phyloP scores from a whole-genome alignment of 2,329 filamentous ascomycete species.

The Dactylonectria macrodidyma region DNA sequence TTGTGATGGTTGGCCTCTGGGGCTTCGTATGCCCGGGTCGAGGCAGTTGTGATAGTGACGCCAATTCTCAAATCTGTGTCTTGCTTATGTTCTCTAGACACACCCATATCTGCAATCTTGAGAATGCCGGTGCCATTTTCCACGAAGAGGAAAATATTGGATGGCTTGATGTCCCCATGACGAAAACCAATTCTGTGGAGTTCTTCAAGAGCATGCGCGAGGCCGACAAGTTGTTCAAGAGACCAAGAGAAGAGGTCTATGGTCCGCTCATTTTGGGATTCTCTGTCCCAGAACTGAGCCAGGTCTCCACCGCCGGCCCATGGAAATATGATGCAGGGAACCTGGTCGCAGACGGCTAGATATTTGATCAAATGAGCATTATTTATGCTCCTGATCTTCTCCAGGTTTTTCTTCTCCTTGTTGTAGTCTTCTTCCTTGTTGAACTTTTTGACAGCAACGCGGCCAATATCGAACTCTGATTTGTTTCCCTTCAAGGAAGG shows the following conservation, averaged over 20 bases:
- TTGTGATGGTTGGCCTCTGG: slow-evolving; percentile 11
- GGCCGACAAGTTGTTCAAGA: slow-evolving; percentile 12
- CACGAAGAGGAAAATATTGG: slow-evolving; percentile 30
- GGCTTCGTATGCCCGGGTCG: slow-evolving; percentile 3
- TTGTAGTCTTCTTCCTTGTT: slow-evolving; percentile 7
- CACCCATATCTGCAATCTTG: slow-evolving; percentile 34
- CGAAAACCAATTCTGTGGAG: slow-evolving; percentile 25
- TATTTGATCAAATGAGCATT: slow-evolving; percentile 18
- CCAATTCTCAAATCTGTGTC: slow-evolving; percentile 1
- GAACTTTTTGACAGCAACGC: slow-evolving; percentile 18
- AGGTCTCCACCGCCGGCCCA: slow-evolving; percentile 18
- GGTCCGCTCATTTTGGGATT: not conserved
- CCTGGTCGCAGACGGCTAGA: slow-evolving; percentile 12
- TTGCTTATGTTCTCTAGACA: slow-evolving; percentile 30
- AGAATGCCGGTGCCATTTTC: slow-evolving; percentile 22
- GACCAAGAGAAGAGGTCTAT: slow-evolving; percentile 4
- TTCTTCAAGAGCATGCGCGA: slow-evolving; percentile 3
- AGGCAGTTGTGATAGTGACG: slow-evolving; percentile 16
- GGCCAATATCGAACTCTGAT: not conserved
- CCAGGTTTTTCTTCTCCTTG: slow-evolving; percentile 4
- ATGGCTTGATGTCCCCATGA: slow-evolving; percentile 36
- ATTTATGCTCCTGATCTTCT: not conserved
- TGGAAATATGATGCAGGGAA: slow-evolving; percentile 17
- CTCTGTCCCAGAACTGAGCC: slow-evolving; percentile 5
- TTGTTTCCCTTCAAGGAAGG: not conserved